Conservation (phyloP, 2,329 filamentous ascomycete species). For the Fusarium sp. region DNA sequence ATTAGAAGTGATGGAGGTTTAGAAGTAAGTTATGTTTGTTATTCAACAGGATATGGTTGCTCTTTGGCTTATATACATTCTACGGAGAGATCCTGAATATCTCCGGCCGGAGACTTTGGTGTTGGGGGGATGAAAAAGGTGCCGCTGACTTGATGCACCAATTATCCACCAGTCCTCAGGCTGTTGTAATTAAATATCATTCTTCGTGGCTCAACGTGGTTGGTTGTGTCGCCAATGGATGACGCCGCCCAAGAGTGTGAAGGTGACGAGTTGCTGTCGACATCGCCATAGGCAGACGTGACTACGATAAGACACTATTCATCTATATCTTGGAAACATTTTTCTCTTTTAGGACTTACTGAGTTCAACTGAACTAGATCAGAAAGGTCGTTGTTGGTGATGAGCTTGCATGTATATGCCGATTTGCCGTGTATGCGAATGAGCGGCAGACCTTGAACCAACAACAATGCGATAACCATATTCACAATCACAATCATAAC, state of each 20-base stretch:
- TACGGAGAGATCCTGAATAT: conserved; percentile 24
- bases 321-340: accelerated
- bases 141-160: neutral
- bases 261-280: neutral
- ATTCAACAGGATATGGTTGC: neutral
- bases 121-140: neutral
- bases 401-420: neutral
- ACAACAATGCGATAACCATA: neutral
- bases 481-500: no score
- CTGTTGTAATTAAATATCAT: no score
- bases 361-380: neutral
- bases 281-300: no score
- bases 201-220: neutral
- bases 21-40: no score
- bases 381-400: neutral
- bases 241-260: no score
- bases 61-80: conserved; percentile 9
- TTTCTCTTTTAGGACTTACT: accelerated
- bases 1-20: accelerated
- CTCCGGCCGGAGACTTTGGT: conserved; percentile 40
- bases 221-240: neutral
- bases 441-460: neutral
- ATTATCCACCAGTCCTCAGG: no score
- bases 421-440: neutral
- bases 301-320: no score